A percentile compares a stretch with the other conserved stretches of the same genome.
phyloP scores from a whole-genome alignment of 176 grass and related monocot genomes.

The maize (Zea mays) region Zm-B73-REFERENCE-NAM-5.0 NC_050096.1:296586501-296587000 shows the following conservation, averaged over 20 bases:
- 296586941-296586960: not conserved
- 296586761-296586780: slow-evolving; percentile 13
- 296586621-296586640: slow-evolving; percentile 38
- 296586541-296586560: slow-evolving; percentile 56
- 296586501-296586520: slow-evolving; percentile 82
- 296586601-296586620: slow-evolving; percentile 56
- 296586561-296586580: slow-evolving; percentile 68
- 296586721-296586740: slow-evolving; percentile 7
- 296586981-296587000: not conserved
- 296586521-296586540: slow-evolving; percentile 76
- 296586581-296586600: slow-evolving; percentile 85
- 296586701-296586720: slow-evolving; percentile 1
- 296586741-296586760: slow-evolving; percentile 34
- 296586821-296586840: slow-evolving; percentile 7
- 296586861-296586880: slow-evolving; percentile 21
- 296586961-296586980: not conserved
- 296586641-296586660: not conserved
- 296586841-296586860: not conserved
- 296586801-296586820: slow-evolving; percentile 5
- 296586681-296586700: not conserved
- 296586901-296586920: slow-evolving; percentile 1
- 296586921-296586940: slow-evolving; percentile 3
- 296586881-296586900: not conserved
- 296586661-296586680: not conserved
- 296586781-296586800: not conserved